Conservation (phyloP, 768 basidiomycete species). For the Daedalea quercina region DNA sequence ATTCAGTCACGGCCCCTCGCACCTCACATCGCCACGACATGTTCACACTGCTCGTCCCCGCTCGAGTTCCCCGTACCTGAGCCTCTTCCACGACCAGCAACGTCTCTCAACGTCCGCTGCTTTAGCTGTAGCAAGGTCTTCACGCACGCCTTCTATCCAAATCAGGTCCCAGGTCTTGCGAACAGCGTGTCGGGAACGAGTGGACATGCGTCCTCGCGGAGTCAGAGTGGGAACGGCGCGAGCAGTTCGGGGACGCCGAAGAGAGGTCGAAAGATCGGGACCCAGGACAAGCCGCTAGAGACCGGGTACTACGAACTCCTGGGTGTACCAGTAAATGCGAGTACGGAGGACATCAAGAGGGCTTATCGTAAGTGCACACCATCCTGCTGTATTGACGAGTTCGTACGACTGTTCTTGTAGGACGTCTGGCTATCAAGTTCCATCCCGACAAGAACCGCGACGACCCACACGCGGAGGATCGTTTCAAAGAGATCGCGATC, state of each 20-base stretch:
- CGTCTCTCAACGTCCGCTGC: slow-evolving; percentile 63
- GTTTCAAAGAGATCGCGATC: slow-evolving; percentile 88
- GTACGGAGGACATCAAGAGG: slow-evolving; percentile 83
- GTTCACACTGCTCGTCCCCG: slow-evolving; percentile 44
- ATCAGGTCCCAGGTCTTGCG: slow-evolving; percentile 38
- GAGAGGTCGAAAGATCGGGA: slow-evolving; percentile 76
- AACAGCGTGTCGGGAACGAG: slow-evolving; percentile 3
- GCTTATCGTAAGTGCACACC: slow-evolving; percentile 61
- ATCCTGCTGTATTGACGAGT: not conserved
- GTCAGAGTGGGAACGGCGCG: slow-evolving; percentile 2
- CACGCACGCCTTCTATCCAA: slow-evolving; percentile 61
- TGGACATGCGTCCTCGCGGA: slow-evolving; percentile 9
- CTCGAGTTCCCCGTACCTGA: slow-evolving; percentile 68
- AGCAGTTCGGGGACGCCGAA: slow-evolving; percentile 22
- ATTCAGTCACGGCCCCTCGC: slow-evolving; percentile 60
- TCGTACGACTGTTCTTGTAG: slow-evolving; percentile 25
- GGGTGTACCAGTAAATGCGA: slow-evolving; percentile 67
- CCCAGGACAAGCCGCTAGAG: slow-evolving; percentile 82
- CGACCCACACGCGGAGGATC: slow-evolving; percentile 78
- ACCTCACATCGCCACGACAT: slow-evolving; percentile 62
- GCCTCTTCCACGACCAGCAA: slow-evolving; percentile 47
- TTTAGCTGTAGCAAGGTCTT: slow-evolving; percentile 56
- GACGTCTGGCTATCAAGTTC: slow-evolving; percentile 81
- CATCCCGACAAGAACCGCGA: slow-evolving; percentile 92
- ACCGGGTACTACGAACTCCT: slow-evolving; percentile 89